phyloP scores from a whole-genome alignment of 2,329 filamentous ascomycete genomes.

The Colletotrichum salicis region DNA sequence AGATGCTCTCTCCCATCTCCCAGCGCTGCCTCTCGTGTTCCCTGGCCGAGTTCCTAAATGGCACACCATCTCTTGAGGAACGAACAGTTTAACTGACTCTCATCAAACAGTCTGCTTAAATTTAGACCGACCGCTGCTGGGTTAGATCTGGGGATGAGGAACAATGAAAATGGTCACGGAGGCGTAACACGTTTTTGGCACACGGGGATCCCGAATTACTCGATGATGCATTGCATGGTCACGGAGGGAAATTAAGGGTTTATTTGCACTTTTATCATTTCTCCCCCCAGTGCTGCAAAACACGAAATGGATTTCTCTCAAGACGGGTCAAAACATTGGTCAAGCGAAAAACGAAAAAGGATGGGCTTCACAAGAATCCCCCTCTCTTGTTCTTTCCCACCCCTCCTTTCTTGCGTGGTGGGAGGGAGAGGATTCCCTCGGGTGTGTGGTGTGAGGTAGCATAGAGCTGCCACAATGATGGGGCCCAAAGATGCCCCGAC shows the following conservation, averaged over 20 bases:
- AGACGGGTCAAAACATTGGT: slow-evolving; percentile 32
- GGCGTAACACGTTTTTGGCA: slow-evolving; percentile 38
- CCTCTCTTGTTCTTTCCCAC: slow-evolving; percentile 20
- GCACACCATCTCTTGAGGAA: background rate
- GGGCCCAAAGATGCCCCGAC: slow-evolving; percentile 34
- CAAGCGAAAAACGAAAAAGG: slow-evolving; percentile 30
- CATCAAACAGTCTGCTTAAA: slow-evolving; percentile 32
- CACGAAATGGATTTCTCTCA: slow-evolving; percentile 36
- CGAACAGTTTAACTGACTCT: background rate
- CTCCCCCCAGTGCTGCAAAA: slow-evolving; percentile 31
- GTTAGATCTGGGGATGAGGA: slow-evolving; percentile 35
- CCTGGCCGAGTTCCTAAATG: background rate
- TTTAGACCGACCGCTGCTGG: slow-evolving; percentile 28
- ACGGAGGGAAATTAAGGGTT: slow-evolving; percentile 36
- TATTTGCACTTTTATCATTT: slow-evolving; percentile 34
- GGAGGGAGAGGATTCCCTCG: slow-evolving; percentile 27
- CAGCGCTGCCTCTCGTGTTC: background rate
- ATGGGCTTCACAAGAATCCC: slow-evolving; percentile 28
- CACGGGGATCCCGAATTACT: slow-evolving; percentile 36
- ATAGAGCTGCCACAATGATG: slow-evolving; percentile 36
- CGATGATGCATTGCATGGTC: slow-evolving; percentile 37
- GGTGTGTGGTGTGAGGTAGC: slow-evolving; percentile 29
- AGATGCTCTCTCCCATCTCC: too few species aligned
- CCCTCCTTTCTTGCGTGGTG: slow-evolving; percentile 9
- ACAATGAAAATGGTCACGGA: slow-evolving; percentile 36